A percentile compares a stretch with the other conserved stretches of the same genome.
Conservation (phyloP, 2,329 filamentous ascomycete genomes). For the Aureobasidium pullulans region DNA sequence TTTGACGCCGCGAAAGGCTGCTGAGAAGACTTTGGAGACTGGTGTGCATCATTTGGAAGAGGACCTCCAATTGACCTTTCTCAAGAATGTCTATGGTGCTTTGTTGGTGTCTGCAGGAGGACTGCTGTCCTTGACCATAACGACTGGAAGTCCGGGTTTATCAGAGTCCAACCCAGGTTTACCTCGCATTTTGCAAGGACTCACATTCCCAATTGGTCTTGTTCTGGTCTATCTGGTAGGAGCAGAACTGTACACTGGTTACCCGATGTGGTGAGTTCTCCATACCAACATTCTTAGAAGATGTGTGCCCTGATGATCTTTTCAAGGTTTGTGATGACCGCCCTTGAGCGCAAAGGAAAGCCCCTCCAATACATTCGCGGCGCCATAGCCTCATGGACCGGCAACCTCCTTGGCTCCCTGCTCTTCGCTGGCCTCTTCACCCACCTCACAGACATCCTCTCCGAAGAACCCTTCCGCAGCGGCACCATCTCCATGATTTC, state of each 20-base stretch:
- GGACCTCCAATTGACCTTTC: conserved; percentile 17
- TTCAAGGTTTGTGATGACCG: conserved; percentile 18
- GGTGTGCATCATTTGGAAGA: conserved; percentile 23
- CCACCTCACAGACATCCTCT: conserved; percentile 17
- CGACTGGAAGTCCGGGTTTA: conserved; percentile 18
- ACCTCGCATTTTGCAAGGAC: conserved; percentile 20
- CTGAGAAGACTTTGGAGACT: conserved; percentile 18
- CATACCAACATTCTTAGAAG: not conserved
- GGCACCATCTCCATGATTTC: conserved; percentile 20
- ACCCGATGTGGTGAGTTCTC: conserved; percentile 23
- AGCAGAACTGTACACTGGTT: conserved; percentile 25
- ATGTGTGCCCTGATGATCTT: not conserved
- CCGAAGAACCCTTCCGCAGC: conserved; percentile 19
- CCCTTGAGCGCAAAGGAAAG: conserved; percentile 19
- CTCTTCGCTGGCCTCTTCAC: conserved; percentile 17
- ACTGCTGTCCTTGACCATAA: conserved; percentile 19
- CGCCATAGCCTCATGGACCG: conserved; percentile 17
- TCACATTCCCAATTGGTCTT: conserved; percentile 22
- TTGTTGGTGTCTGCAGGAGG: conserved; percentile 22
- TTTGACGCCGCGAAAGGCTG: conserved; percentile 19
- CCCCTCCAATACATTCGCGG: conserved; percentile 18
- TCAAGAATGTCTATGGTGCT: conserved; percentile 25
- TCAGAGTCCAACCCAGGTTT: conserved; percentile 19
- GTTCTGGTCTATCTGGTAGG: conserved; percentile 24
- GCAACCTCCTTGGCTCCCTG: conserved; percentile 21